Evolutionary conservation across 345 rosid species (phyloP), one percentile per base, ranked within the genome.

Genomic region (Linum lewisii): DNA sequence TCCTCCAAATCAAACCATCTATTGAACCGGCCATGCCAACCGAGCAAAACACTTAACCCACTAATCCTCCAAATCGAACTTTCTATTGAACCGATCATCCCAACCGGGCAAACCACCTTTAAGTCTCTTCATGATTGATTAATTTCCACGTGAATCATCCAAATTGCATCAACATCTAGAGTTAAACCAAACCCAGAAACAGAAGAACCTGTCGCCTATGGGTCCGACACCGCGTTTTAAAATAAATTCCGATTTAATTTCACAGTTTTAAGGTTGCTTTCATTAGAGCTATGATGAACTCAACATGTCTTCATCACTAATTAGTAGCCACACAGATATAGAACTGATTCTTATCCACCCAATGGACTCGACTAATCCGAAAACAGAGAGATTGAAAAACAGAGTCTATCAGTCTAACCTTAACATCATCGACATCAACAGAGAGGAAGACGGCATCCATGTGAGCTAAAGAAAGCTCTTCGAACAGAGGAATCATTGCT

Each of bases 371-470:
- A n/a, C n/a, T n/a, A n/a, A n/a, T n/a, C n/a, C n/a, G 21, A n/a
- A 51, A 4, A 18, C 6, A 23, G n/a, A 8, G 49, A 15, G 9
- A 14, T 6, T 53, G 22, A 23, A 21, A 7, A 13, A 52, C 24
- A 20, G 1, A 7, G 38, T 36, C 0, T 37, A 44, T 70, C 70
- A 29, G 7, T 4, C 34, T 29, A 29, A 85, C 97, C 97, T 82
- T 83, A 58, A 81, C 89, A 53, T 84, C 95, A 73, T 93, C 99
- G 21, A 93, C 99, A 68, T 93, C 97, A 58, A 89, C 90, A 24
- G 69, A 66, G 62, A 93, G 88, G 72, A 93, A 93, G 53, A 85
- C 74, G 69, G 59, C 81, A 71, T 89, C 91, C 21, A 79, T 83
- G 70, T 72, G 72, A 69, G 59, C 54, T 10, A 79, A 70, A 5